These are phyloP conservation scores for Populus simonii DNA, from an alignment of 345 rosid species.

Conservation along the genomic window DNA sequence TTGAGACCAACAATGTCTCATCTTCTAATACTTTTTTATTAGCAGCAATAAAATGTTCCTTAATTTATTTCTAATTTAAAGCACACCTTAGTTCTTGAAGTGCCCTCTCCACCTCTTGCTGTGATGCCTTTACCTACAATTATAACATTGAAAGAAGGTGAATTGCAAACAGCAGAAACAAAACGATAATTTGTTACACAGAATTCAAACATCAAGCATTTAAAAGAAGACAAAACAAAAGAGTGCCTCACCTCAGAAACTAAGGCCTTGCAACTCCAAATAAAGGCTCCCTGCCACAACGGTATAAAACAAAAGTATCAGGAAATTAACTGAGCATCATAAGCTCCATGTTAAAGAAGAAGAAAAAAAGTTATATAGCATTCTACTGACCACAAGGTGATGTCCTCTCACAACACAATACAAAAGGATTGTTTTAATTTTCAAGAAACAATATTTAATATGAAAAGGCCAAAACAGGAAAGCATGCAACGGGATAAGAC, in stretches of 20 bases:
- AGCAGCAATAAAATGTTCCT: background rate
- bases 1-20: no score
- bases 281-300: conserved; percentile 71
- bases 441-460: no score
- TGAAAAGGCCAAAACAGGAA: no score
- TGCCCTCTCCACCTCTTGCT: conserved; percentile 67
- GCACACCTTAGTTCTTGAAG: conserved; percentile 74
- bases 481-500: no score
- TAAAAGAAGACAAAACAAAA: background rate
- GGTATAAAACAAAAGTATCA: conserved; percentile 10
- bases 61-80: background rate
- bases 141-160: background rate
- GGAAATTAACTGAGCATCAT: conserved; percentile 8
- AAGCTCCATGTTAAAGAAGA: background rate
- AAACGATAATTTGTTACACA: background rate
- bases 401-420: no score
- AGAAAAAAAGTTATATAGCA: background rate
- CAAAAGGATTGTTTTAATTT: no score
- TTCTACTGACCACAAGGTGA: no score
- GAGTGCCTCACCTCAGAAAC: conserved; percentile 72
- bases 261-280: conserved; percentile 90
- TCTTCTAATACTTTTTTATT: no score
- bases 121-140: conserved; percentile 68
- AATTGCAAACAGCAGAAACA: background rate
- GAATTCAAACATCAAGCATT: conserved; percentile 3